Evolutionary conservation across 805 yeast genomes (phyloP), one percentile per base, ranked within the genome.

Genomic region (Pichia scutulata): DNA sequence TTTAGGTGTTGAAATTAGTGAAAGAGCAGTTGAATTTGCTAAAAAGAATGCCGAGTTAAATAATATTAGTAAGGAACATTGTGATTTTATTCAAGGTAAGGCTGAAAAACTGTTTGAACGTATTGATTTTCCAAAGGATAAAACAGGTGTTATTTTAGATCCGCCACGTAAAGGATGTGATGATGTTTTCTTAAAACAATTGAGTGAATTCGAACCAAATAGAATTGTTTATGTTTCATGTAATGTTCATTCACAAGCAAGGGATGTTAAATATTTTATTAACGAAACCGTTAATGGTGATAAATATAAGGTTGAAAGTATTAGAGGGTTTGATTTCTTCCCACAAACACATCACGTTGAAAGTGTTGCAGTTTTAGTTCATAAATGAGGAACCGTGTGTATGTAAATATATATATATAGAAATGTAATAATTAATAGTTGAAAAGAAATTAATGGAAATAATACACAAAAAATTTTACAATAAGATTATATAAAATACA

Each of bases 91-190:
- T 37, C 88, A 82, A 25, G 99, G 98, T 33, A 87, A 89, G 63
- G 98, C 98, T 2, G 97, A 90, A 65, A 78, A 81, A 65, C 82
- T 93, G 52, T 93, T 93, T 66, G 86, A 77, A 46, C 80, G 80
- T 51, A 85, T 86, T 54, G 84, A 82, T 54, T 80, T 89, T 4
- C 95, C 96, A 8, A 74, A 78, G 39, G 79, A 76, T 43, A 71
- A 82, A 58, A 93, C 98, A 0, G 81, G 96, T 12, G 93, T 93
- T 37, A 89, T 93, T 52, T 77, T 93, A 60, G 99, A 93, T 67
- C 99, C 99, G 4, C 96, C 98, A 41, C 81, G 99, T 66, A 93
- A 92, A 67, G 99, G 99, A 2, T 92, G 98, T 67, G 97, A 90
- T 66, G 86, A 82, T 47, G 80, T 81, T 10, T 93, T 93, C 63